phyloP scores from a whole-genome alignment of 805 yeast genomes.

The Diddensiella caesifluorescens region DNA sequence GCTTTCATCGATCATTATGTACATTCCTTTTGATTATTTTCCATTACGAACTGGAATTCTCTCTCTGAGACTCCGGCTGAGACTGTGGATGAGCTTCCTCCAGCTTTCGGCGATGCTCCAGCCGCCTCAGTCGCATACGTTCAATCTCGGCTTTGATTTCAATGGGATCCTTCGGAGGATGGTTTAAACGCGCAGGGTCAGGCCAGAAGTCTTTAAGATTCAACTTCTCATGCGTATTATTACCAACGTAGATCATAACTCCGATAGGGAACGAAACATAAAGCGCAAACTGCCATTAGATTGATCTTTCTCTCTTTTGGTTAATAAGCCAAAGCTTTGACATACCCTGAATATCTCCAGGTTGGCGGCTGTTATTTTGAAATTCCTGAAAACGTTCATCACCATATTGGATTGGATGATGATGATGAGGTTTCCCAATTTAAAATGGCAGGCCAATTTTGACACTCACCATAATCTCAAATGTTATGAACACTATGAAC shows the following conservation, averaged over 20 bases:
- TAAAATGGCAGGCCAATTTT: no score
- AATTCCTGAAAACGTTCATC: conserved; percentile 11
- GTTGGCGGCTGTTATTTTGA: conserved; percentile 21
- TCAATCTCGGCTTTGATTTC: conserved; percentile 90
- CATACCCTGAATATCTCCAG: conserved; percentile 24
- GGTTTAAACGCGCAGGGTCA: conserved; percentile 84
- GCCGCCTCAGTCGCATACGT: conserved; percentile 70
- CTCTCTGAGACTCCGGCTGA: not conserved
- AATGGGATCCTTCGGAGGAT: conserved; percentile 87
- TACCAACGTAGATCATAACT: conserved; percentile 92
- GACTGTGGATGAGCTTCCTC: conserved; percentile 47
- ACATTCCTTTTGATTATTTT: no score
- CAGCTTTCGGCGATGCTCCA: conserved; percentile 64
- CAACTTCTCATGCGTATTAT: conserved; percentile 81
- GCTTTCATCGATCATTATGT: not conserved
- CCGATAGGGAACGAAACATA: conserved; percentile 80
- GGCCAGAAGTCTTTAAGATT: conserved; percentile 97
- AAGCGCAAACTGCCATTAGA: conserved; percentile 43
- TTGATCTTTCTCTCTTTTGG: not conserved
- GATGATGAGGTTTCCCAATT: no score
- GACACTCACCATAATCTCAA: no score
- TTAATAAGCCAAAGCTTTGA: not conserved
- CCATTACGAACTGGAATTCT: not conserved
- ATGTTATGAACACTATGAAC: no score
- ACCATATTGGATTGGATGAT: conserved; percentile 6